Evolutionary conservation across 2,329 filamentous ascomycete species (phyloP).

Genomic region (Cyanodermella asteris): DNA sequence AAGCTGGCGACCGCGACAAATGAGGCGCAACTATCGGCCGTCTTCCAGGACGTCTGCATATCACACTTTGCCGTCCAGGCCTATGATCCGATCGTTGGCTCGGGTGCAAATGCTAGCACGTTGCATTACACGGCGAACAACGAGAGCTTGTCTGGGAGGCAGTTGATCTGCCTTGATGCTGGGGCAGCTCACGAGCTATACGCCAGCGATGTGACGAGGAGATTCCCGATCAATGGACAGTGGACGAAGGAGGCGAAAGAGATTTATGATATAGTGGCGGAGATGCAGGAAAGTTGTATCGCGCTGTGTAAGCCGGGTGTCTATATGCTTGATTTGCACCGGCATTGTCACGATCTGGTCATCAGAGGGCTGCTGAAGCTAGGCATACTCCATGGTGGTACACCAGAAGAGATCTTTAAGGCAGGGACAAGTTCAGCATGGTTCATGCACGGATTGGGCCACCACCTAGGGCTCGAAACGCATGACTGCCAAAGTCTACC

Average conservation of each 20-base stretch:
- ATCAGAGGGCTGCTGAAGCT: constrained; percentile 57
- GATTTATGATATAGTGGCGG: constrained; percentile 64
- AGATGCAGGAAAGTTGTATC: constrained; percentile 70
- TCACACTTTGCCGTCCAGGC: constrained; percentile 58
- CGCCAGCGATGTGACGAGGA: constrained; percentile 56
- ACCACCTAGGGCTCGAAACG: constrained; percentile 18
- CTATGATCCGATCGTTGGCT: constrained; percentile 70
- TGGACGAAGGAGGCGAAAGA: constrained; percentile 41
- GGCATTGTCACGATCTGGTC: constrained; percentile 57
- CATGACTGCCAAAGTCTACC: neutral
- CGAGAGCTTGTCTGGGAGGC: constrained; percentile 44
- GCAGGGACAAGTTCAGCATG: constrained; percentile 18
- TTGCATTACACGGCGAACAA: constrained; percentile 76
- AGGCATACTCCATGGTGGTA: constrained; percentile 46
- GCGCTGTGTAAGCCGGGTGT: constrained; percentile 50
- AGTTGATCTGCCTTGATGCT: constrained; percentile 66
- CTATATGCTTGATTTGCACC: constrained; percentile 61
- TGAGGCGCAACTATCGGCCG: constrained; percentile 63
- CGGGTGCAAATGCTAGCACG: constrained; percentile 58
- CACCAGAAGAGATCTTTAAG: constrained; percentile 26
- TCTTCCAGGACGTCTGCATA: constrained; percentile 58
- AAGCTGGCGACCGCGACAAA: constrained; percentile 43
- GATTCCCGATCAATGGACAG: constrained; percentile 58
- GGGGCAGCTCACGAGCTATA: constrained; percentile 58
- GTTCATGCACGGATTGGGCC: constrained; percentile 30